Evolutionary conservation across 2,329 filamentous ascomycete species (phyloP).

Genomic region (Aspergillus ruber): DNA sequence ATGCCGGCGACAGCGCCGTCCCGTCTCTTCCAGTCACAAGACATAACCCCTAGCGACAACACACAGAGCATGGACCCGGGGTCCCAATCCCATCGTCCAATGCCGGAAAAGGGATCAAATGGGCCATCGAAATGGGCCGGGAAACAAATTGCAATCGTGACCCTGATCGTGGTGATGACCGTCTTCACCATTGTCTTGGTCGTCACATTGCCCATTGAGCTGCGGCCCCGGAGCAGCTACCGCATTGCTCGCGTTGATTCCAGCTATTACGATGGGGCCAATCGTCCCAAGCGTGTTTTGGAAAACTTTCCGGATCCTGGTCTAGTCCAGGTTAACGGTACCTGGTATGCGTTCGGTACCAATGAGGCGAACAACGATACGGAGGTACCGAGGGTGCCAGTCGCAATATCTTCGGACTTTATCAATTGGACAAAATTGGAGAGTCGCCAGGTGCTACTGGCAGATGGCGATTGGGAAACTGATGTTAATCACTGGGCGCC

Average conservation of each 20-base stretch:
- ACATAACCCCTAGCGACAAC: no score
- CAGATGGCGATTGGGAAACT: slow-evolving; percentile 47
- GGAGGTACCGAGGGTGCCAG: slow-evolving; percentile 41
- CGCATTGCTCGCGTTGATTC: slow-evolving; percentile 6
- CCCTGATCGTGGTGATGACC: neutral
- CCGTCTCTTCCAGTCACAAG: no score
- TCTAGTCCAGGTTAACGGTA: slow-evolving; percentile 24
- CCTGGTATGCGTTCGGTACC: slow-evolving; percentile 30
- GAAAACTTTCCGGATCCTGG: slow-evolving; percentile 27
- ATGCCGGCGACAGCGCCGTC: no score
- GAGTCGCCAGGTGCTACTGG: neutral
- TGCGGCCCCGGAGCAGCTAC: slow-evolving; percentile 3
- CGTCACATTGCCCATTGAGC: slow-evolving; percentile 16
- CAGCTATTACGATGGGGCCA: slow-evolving; percentile 13
- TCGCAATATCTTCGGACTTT: slow-evolving; percentile 46
- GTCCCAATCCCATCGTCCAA: no score
- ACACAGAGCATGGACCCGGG: no score
- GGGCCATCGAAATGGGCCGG: neutral
- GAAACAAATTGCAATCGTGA: neutral
- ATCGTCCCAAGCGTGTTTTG: slow-evolving; percentile 15
- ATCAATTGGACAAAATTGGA: slow-evolving; percentile 35
- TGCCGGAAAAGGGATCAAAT: slow-evolving; percentile 2
- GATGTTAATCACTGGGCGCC: slow-evolving; percentile 54
- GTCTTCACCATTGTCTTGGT: slow-evolving; percentile 5
- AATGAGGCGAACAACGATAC: slow-evolving; percentile 14